These are phyloP conservation scores for Flaveria trinervia DNA, from an alignment of 129 eudicot species.

Conservation along the genomic window DNA sequence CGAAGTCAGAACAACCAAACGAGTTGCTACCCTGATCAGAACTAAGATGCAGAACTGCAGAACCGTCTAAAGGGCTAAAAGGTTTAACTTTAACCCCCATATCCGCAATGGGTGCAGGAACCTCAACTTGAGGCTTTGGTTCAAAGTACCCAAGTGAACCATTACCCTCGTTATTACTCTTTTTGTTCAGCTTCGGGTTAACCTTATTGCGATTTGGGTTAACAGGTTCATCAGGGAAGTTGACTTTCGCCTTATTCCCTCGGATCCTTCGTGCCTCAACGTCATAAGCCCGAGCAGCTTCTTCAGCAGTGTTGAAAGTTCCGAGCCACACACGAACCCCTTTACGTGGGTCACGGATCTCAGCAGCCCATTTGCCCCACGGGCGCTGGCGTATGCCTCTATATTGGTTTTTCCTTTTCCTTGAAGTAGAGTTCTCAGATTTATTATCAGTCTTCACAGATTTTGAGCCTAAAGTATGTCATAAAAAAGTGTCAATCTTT, in stretches of 20 bases:
- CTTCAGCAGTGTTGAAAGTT: conserved; percentile 94
- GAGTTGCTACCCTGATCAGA: conserved; percentile 93
- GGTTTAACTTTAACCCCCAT: conserved; percentile 38
- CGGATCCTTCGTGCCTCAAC: conserved; percentile 88
- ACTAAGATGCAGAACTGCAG: conserved; percentile 43
- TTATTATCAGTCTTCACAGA: conserved; percentile 47
- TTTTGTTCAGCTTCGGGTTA: conserved; percentile 35
- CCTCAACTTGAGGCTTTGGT: conserved; percentile 52
- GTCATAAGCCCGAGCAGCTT: conserved; percentile 99
- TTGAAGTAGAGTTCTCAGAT: conserved; percentile 57
- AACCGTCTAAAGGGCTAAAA: conserved; percentile 37
- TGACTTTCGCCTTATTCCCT: conserved; percentile 89
- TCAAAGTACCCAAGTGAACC: conserved; percentile 40
- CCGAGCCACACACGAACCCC: conserved; percentile 99
- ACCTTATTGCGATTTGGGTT: conserved; percentile 36
- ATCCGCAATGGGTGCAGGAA: conserved; percentile 30
- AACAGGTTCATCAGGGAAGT: conserved; percentile 68
- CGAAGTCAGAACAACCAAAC: conserved; percentile 73
- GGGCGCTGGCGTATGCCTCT: conserved; percentile 95
- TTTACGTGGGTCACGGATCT: conserved; percentile 93
- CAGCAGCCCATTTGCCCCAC: conserved; percentile 99
- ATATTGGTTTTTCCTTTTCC: conserved; percentile 85
- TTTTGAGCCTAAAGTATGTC: conserved; percentile 38
- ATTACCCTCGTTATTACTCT: neutral
- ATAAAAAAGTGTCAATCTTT: neutral